Conservation (phyloP, 805 yeast genomes). For the Pichia cephalocereana region DNA sequence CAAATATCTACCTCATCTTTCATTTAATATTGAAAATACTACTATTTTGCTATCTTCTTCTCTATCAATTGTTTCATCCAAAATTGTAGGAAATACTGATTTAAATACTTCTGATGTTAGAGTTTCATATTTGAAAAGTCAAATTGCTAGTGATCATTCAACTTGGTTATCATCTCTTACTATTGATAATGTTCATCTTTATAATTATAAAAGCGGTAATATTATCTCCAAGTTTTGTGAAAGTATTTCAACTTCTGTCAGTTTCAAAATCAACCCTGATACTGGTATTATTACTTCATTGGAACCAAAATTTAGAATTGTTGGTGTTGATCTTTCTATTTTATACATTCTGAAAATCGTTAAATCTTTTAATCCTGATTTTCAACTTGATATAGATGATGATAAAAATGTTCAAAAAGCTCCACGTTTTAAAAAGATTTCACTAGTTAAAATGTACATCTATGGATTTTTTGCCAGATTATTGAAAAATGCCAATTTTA, state of each 20-base stretch:
- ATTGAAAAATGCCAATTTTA: constrained; percentile 16
- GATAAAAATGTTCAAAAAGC: not conserved
- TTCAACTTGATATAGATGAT: not conserved
- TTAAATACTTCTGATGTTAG: constrained; percentile 1
- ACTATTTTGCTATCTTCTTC: constrained; percentile 3
- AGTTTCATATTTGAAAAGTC: constrained; percentile 1
- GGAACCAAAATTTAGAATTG: constrained; percentile 8
- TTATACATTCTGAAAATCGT: constrained; percentile 9
- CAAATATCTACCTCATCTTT: constrained; percentile 16
- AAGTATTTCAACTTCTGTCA: constrained; percentile 3
- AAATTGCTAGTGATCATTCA: not conserved
- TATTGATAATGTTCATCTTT: constrained; percentile 2
- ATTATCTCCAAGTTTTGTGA: constrained; percentile 8
- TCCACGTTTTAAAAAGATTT: not conserved
- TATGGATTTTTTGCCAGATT: constrained; percentile 15
- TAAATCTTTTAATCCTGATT: not conserved
- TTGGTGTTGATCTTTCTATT: constrained; percentile 12
- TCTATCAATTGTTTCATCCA: not conserved
- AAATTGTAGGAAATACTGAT: constrained; percentile 6
- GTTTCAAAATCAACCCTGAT: constrained; percentile 11
- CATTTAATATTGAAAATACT: constrained; percentile 12
- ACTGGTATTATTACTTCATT: constrained; percentile 13
- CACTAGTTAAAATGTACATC: constrained; percentile 6
- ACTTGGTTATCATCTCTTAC: constrained; percentile 6
- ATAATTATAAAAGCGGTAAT: not conserved